Evolutionary conservation across 2,329 filamentous ascomycete genomes (phyloP).

Genomic region (Fusarium longipes): DNA sequence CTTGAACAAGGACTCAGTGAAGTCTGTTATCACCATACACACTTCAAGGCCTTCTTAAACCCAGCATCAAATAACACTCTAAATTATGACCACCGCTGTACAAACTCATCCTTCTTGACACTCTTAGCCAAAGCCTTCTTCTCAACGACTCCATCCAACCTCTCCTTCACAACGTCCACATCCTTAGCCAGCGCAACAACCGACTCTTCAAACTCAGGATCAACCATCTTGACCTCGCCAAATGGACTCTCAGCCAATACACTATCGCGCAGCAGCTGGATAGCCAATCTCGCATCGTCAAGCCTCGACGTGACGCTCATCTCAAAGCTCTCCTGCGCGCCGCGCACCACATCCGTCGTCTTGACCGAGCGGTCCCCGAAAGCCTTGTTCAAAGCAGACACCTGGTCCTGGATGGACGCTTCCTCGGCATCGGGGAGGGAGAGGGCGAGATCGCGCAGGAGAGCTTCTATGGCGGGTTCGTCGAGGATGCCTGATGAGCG

Average conservation of each 20-base stretch:
- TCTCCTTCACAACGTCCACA: constrained; percentile 54
- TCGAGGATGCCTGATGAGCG: constrained; percentile 55
- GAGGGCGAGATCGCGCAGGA: constrained; percentile 62
- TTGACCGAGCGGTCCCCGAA: constrained; percentile 57
- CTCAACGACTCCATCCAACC: constrained; percentile 54
- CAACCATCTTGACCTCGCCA: constrained; percentile 60
- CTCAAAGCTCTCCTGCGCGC: constrained; percentile 65
- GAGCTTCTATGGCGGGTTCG: constrained; percentile 57
- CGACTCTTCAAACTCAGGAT: constrained; percentile 64
- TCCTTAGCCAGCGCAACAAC: constrained; percentile 61
- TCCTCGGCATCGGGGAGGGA: constrained; percentile 52
- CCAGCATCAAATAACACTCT: background rate
- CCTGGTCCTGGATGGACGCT: constrained; percentile 39
- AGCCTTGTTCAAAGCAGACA: constrained; percentile 50
- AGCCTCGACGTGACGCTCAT: constrained; percentile 55
- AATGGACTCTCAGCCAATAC: constrained; percentile 65
- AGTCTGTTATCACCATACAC: too few relatives aligned
- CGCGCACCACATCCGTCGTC: constrained; percentile 56
- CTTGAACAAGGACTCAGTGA: too few relatives aligned
- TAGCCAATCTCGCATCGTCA: constrained; percentile 59
- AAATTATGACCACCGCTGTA: constrained; percentile 48
- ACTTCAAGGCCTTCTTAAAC: too few relatives aligned
- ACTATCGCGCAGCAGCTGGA: constrained; percentile 63
- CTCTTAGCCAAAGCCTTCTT: constrained; percentile 55
- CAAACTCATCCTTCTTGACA: constrained; percentile 61